These are phyloP conservation scores for Lepidopterella palustris DNA, from an alignment of 495 filamentous ascomycete genomes.

Conservation along the genomic window DNA sequence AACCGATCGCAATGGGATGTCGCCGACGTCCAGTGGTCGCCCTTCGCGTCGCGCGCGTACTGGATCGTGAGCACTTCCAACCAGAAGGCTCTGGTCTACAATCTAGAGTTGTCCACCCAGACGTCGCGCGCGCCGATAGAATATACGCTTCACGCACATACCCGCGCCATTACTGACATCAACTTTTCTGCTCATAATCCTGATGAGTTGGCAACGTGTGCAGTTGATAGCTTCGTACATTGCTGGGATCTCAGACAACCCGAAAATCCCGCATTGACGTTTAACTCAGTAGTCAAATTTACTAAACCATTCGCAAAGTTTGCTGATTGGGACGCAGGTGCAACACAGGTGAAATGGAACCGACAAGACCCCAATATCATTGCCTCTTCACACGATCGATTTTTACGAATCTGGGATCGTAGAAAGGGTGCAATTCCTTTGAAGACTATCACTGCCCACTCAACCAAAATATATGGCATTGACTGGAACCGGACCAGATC, in stretches of 20 bases:
- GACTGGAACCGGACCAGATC: conserved; percentile 82
- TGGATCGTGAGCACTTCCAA: conserved; percentile 95
- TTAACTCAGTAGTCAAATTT: conserved; percentile 2
- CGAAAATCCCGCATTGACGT: conserved; percentile 62
- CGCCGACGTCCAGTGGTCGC: conserved; percentile 97
- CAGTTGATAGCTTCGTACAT: conserved; percentile 88
- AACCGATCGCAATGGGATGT: conserved; percentile 91
- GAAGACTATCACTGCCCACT: conserved; percentile 77
- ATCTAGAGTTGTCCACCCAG: conserved; percentile 59
- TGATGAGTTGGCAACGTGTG: conserved; percentile 81
- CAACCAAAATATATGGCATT: conserved; percentile 93
- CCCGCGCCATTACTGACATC: conserved; percentile 88
- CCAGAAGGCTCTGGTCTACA: conserved; percentile 93
- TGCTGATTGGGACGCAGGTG: conserved; percentile 91
- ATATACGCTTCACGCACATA: conserved; percentile 83
- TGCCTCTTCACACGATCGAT: conserved; percentile 84
- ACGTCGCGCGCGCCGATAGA: conserved; percentile 72
- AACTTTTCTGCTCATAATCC: conserved; percentile 94
- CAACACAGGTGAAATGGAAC: conserved; percentile 95
- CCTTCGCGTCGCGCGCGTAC: conserved; percentile 78
- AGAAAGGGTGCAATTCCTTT: conserved; percentile 73
- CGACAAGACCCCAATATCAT: conserved; percentile 76
- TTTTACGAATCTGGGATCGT: conserved; percentile 85
- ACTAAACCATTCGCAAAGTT: conserved; percentile 40
- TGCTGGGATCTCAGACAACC: conserved; percentile 85